phyloP scores from a whole-genome alignment of 2,329 filamentous ascomycete genomes.

The Didymella sp. region DNA sequence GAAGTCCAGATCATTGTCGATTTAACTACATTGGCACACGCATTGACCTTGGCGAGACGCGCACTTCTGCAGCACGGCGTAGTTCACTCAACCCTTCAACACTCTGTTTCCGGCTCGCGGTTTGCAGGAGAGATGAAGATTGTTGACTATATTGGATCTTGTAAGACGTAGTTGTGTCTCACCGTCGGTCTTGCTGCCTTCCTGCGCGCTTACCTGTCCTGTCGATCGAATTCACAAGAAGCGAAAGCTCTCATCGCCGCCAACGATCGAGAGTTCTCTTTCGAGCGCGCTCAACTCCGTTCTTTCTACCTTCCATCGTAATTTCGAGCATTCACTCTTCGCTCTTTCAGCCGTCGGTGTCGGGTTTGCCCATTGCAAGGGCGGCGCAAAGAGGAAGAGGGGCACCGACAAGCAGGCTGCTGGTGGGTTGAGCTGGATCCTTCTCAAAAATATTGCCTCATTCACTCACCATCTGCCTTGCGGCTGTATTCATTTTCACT shows the following conservation, averaged over 20 bases:
- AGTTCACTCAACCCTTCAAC: background rate
- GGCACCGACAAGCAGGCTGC: constrained; percentile 25
- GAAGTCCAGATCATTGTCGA: background rate
- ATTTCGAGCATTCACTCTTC: background rate
- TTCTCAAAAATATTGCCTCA: constrained; percentile 8
- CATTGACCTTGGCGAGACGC: constrained; percentile 22
- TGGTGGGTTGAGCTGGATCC: constrained; percentile 11
- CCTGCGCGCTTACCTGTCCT: constrained; percentile 21
- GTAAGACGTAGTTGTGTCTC: constrained; percentile 19
- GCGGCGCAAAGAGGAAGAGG: constrained; percentile 7
- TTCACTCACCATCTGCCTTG: constrained; percentile 12
- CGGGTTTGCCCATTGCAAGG: background rate
- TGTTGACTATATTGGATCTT: constrained; percentile 8
- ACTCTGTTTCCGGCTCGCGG: background rate
- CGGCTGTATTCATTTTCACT: background rate
- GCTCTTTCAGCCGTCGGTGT: background rate
- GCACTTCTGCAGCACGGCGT: constrained; percentile 3
- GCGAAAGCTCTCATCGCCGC: constrained; percentile 16
- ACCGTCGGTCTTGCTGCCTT: constrained; percentile 10
- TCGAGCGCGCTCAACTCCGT: background rate
- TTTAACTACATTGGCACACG: constrained; percentile 6
- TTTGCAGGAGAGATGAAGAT: constrained; percentile 9
- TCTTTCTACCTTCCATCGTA: background rate
- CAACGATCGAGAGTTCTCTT: background rate
- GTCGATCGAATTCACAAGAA: constrained; percentile 2